Base-by-base conservation (phyloP, 148 eudicot species). In the Rhododendron vialii region DNA sequence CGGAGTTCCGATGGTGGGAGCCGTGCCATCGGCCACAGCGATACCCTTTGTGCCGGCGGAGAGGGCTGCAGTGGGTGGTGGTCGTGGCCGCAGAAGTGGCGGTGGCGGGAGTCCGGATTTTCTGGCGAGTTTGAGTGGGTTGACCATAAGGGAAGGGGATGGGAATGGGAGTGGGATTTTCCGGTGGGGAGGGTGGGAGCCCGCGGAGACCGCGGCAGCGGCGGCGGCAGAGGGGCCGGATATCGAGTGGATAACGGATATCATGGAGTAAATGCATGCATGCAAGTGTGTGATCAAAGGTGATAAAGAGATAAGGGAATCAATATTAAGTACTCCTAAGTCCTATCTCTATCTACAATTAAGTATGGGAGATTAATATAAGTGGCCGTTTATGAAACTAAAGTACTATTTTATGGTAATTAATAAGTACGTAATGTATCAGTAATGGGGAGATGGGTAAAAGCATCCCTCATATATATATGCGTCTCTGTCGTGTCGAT, bases 91-190 rank as follows among this genome's bases (percentile, higher is more conserved):
- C 5, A 8, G 48, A 1, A 45, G 17, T n/a, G 33, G 47, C 20
- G 18, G 79, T 9, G 28, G 28, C 22, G 30, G 30, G 14, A 78
- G 26, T 12, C n/a, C 30, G 9, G 81, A 78, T 47, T 78, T 78
- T 78, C 33, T 78, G 35, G 81, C 81, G 2, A 78, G 81, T n/a
- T 78, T 78, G 30, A 78, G 81, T n/a, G 81, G 81, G 33, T 45
- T 78, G 53, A 78, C 26, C 15, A 45, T 78, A 43, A 45, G 35
- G 33, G 81, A 47, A 78, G 81, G 81, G 12, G 81, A 78, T 4
- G 53, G 30, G 30, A 78, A 10, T 43, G 81, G 76, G 38, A 30
- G 38, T 28, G 76, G 38, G 13, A 71, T 71, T 30, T 71, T 71
- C 38, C 76, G 17, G 36, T 71, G 76, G 76, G 18, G 76, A 28